phyloP scores from a whole-genome alignment of 768 basidiomycete species.

The Phlegmacium glaucopus region DNA sequence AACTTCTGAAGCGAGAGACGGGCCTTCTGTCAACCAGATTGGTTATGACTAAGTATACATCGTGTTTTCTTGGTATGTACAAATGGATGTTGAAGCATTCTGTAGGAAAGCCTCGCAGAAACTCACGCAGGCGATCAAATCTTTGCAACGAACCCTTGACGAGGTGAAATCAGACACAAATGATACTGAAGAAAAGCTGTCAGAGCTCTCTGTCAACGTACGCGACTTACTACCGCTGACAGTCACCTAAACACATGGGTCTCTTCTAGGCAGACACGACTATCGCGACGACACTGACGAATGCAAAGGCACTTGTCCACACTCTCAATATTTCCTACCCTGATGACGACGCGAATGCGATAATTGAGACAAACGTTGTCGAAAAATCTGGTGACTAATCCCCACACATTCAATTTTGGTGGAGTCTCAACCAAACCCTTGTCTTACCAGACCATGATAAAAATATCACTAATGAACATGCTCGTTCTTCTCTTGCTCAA shows the following conservation, averaged over 20 bases:
- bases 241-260: neutral
- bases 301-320: neutral
- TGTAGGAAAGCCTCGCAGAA: constrained; percentile 14
- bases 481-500: constrained; percentile 1
- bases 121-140: constrained; percentile 8
- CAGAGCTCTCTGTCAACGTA: constrained; percentile 21
- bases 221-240: constrained; percentile 1
- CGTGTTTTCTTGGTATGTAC: neutral
- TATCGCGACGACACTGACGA: constrained; percentile 8
- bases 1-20: constrained; percentile 11
- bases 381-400: no score
- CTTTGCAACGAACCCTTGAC: constrained; percentile 12
- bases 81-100: neutral
- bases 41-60: constrained; percentile 11
- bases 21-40: constrained; percentile 8
- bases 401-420: no score
- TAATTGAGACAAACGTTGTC: no score
- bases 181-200: constrained; percentile 9
- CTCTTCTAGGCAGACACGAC: constrained; percentile 13
- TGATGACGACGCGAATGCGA: no score
- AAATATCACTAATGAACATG: constrained; percentile 2
- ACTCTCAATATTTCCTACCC: no score
- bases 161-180: constrained; percentile 10
- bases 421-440: no score
- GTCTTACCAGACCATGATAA: no score